phyloP scores from a whole-genome alignment of 768 basidiomycete genomes.

The Candolleomyces eurysporus region DNA sequence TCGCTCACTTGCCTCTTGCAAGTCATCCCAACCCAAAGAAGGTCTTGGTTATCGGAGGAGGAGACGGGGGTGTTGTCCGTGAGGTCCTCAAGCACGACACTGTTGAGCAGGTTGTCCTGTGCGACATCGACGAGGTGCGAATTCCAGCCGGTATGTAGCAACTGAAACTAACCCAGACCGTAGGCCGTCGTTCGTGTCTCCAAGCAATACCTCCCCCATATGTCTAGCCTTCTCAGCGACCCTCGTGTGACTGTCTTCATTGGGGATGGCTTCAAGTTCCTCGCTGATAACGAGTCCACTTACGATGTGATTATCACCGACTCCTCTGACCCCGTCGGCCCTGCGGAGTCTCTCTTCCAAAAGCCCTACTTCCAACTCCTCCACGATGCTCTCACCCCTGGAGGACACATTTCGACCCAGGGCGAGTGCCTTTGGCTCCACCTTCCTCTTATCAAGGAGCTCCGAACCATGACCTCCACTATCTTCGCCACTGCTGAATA shows the following conservation, averaged over 20 bases:
- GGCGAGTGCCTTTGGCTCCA: conserved; percentile 96
- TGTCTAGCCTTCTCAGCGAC: conserved; percentile 79
- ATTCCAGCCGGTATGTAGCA: background rate
- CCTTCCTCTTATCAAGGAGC: conserved; percentile 77
- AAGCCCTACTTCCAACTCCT: conserved; percentile 96
- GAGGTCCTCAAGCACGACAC: conserved; percentile 93
- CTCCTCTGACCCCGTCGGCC: conserved; percentile 96
- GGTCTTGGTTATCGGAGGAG: conserved; percentile 96
- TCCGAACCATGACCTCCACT: conserved; percentile 62
- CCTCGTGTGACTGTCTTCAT: conserved; percentile 82
- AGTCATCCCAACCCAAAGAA: conserved; percentile 95
- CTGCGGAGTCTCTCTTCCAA: conserved; percentile 91
- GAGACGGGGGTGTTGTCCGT: conserved; percentile 96
- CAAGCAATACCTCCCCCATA: conserved; percentile 90
- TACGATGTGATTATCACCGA: conserved; percentile 99
- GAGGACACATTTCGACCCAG: conserved; percentile 93
- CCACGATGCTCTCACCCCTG: conserved; percentile 83
- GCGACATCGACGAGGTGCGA: conserved; percentile 95
- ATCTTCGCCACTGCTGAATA: conserved; percentile 86
- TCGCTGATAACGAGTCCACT: conserved; percentile 78
- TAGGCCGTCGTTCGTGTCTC: conserved; percentile 95
- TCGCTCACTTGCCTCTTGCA: conserved; percentile 92
- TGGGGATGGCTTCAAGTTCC: conserved; percentile 97
- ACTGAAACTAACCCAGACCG: background rate
- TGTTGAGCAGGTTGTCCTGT: conserved; percentile 90